A percentile compares a stretch with the other conserved stretches of the same genome.
phyloP scores from a whole-genome alignment of 2,329 filamentous ascomycete genomes.

The Phialophora macrospora region DNA sequence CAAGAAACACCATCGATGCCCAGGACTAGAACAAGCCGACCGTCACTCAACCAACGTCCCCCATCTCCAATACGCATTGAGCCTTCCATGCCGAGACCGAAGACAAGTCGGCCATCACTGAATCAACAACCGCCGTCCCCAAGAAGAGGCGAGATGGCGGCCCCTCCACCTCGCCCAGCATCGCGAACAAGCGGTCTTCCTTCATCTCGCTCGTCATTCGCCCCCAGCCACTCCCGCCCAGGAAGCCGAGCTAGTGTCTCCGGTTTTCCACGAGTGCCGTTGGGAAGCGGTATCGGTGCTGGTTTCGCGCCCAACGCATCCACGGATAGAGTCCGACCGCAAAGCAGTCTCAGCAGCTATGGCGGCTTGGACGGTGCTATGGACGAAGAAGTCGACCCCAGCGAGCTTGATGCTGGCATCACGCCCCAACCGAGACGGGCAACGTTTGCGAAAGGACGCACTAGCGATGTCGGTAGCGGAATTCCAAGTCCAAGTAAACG shows the following conservation, averaged over 20 bases:
- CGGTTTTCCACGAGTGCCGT: slow-evolving; percentile 27
- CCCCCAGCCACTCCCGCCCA: slow-evolving; percentile 37
- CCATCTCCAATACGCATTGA: slow-evolving; percentile 50
- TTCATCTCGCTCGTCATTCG: slow-evolving; percentile 34
- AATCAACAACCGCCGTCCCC: slow-evolving; percentile 57
- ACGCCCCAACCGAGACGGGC: slow-evolving; percentile 41
- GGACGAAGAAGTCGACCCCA: slow-evolving; percentile 34
- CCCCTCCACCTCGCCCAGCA: slow-evolving; percentile 35
- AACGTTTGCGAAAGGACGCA: slow-evolving; percentile 46
- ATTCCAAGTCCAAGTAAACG: slow-evolving; percentile 38
- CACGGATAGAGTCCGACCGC: slow-evolving; percentile 40
- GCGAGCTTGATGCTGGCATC: slow-evolving; percentile 15
- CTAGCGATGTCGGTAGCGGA: slow-evolving; percentile 48
- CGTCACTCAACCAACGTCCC: slow-evolving; percentile 63
- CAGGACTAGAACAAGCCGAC: slow-evolving; percentile 54
- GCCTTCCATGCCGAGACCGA: slow-evolving; percentile 30
- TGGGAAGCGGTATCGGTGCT: slow-evolving; percentile 31
- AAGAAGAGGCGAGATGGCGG: slow-evolving; percentile 36
- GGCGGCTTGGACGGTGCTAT: slow-evolving; percentile 37
- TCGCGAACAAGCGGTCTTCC: slow-evolving; percentile 39
- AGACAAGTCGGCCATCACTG: slow-evolving; percentile 65
- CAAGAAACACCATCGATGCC: slow-evolving; percentile 35
- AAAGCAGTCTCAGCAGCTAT: slow-evolving; percentile 38
- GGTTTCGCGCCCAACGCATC: slow-evolving; percentile 38
- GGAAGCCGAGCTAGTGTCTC: slow-evolving; percentile 38